Conservation (phyloP, 2,329 filamentous ascomycete genomes). For the Trematosphaeria pertusa region DNA sequence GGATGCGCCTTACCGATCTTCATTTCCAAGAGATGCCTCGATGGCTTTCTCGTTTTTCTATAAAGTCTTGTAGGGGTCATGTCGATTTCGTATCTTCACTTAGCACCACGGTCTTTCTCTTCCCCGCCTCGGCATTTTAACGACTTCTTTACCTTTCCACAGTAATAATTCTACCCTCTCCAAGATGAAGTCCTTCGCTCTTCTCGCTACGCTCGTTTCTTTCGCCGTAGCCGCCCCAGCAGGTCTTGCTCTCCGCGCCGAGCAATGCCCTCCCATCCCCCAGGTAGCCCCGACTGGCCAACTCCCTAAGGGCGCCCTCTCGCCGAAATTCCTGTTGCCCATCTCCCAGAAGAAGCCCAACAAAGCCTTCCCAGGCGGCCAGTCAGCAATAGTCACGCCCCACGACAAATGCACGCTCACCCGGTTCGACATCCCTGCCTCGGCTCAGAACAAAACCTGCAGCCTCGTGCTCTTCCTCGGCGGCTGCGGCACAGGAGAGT, state of each 20-base stretch:
- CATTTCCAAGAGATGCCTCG: not conserved
- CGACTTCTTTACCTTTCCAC: not conserved
- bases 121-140: not conserved
- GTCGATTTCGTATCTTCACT: conserved; percentile 1
- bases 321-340: conserved; percentile 15
- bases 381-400: conserved; percentile 20
- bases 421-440: conserved; percentile 23
- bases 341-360: conserved; percentile 19
- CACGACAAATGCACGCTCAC: conserved; percentile 26
- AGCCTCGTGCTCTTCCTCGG: conserved; percentile 21
- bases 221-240: conserved; percentile 6
- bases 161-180: conserved; percentile 1
- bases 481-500: conserved; percentile 8
- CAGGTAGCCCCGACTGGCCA: conserved; percentile 19
- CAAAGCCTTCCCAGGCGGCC: conserved; percentile 17
- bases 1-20: conserved; percentile 5
- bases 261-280: conserved; percentile 15
- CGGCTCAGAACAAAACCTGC: conserved; percentile 23
- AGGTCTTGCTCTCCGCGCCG: not conserved
- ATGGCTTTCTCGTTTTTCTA: not conserved
- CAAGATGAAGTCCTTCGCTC: conserved; percentile 17
- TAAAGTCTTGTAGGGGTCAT: too few species aligned
- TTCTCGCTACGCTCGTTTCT: conserved; percentile 10
- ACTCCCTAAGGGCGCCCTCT: conserved; percentile 15
- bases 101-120: not conserved